Evolutionary conservation across 2,329 filamentous ascomycete genomes (phyloP), one percentile per base, ranked within the genome.

Genomic region (Truncatella angustata): DNA sequence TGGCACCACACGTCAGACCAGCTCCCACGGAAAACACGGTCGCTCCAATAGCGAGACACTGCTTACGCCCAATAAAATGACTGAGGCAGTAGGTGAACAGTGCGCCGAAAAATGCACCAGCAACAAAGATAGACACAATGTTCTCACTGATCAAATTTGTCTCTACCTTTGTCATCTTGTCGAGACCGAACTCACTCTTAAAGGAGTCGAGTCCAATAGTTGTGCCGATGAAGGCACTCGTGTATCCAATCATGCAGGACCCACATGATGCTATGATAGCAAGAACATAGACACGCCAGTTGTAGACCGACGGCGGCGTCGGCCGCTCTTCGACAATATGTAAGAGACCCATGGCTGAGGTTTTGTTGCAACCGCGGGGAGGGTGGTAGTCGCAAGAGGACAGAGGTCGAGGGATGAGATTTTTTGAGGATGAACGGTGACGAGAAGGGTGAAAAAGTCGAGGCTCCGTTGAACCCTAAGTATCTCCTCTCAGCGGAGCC

Each of bases 71-170:
- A 54, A 80, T 71, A 63, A 75, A 84, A 66, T 81, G 81, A 14
- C 78, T 79, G n/a, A 78, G 73, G 2, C 73, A 74, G 58, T 85
- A 87, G 20, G 78, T 81, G 51, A 81, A 73, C 49, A 86, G 72
- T 1, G 84, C 78, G 11, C 86, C 85, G 55, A 88, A 88, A 68
- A 88, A 88, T 20, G 85, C 85, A 49, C 85, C 85, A 9, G 85
- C 85, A 63, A 88, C 85, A 66, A 86, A 87, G 42, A 80, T 76
- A 9, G 81, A 86, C 35, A 87, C 83, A 46, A 87, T 86, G 58
- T 87, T 87, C 53, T 80, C 74, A 58, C 78, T 83, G 39, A 83
- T 71, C 6, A 83, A 61, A 54, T 80, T 74, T 6, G 78, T 66
- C 30, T 79, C 58, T 0, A 63, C 56, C 0, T 60, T 56, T 2